Conservation (phyloP, 2,329 filamentous ascomycete genomes). For the Stylonectria norvegica region DNA sequence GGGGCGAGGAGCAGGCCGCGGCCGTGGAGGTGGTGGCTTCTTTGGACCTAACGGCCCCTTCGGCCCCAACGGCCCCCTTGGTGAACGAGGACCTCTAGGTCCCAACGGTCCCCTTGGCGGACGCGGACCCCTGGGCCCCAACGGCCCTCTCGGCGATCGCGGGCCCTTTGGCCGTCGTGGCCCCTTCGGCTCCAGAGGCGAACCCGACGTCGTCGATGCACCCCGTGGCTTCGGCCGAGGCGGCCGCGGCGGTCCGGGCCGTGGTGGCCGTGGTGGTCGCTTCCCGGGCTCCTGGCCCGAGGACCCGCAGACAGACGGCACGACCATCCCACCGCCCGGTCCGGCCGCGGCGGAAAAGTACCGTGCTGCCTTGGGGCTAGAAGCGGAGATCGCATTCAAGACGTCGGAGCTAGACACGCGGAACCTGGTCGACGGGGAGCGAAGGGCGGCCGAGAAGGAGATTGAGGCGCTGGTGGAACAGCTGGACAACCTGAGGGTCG, state of each 20-base stretch:
- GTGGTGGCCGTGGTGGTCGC: neutral
- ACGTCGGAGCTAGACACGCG: conserved; percentile 25
- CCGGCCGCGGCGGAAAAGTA: conserved; percentile 36
- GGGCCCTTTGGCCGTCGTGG: conserved; percentile 8
- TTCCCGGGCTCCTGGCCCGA: conserved; percentile 36
- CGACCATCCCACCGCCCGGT: conserved; percentile 16
- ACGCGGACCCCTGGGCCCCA: conserved; percentile 6
- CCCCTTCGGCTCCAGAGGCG: conserved; percentile 6
- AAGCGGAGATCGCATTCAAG: conserved; percentile 32
- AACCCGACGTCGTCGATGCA: conserved; percentile 1
- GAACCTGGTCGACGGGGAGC: conserved; percentile 22
- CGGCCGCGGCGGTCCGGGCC: conserved; percentile 3
- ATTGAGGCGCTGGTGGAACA: conserved; percentile 38
- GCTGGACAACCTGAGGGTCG: conserved; percentile 38
- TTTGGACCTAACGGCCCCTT: conserved; percentile 12
- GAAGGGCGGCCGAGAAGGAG: conserved; percentile 30
- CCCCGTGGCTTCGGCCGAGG: conserved; percentile 4
- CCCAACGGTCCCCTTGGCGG: conserved; percentile 7
- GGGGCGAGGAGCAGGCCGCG: conserved; percentile 9
- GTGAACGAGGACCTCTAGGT: conserved; percentile 5
- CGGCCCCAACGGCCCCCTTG: conserved; percentile 7
- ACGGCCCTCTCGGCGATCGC: conserved; percentile 9
- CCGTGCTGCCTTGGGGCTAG: conserved; percentile 32
- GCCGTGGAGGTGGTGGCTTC: conserved; percentile 9
- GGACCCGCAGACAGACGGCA: conserved; percentile 20